Conservation (phyloP, 441 rosid genomes). For the Sinapis alba region DNA sequence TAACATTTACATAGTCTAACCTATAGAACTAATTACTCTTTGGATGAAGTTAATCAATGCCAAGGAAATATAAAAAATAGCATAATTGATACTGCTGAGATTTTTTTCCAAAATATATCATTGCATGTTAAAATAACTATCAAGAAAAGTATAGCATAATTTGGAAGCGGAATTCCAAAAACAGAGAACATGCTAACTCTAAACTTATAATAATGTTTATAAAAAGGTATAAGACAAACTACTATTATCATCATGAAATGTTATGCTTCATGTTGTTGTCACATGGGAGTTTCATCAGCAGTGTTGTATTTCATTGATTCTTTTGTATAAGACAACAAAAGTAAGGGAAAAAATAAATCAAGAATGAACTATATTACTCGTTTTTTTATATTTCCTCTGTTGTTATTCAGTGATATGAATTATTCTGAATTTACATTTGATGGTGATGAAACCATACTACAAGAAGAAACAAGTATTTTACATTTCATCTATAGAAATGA, state of each 20-base stretch:
- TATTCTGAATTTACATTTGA: neutral
- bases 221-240: slow-evolving; percentile 24
- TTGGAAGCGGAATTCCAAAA: slow-evolving; percentile 21
- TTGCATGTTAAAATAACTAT: slow-evolving; percentile 2
- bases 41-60: neutral
- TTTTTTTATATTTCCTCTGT: neutral
- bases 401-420: neutral
- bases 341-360: neutral
- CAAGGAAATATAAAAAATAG: neutral
- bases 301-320: slow-evolving; percentile 22
- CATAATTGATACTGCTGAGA: neutral
- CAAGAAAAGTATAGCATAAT: neutral
- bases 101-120: neutral
- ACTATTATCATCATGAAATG: slow-evolving; percentile 29
- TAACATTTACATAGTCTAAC: neutral
- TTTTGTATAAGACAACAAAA: slow-evolving; percentile 22
- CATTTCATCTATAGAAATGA: neutral
- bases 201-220: neutral
- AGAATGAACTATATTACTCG: neutral
- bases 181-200: slow-evolving; percentile 33
- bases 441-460: neutral
- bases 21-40: slow-evolving; percentile 4
- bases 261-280: slow-evolving; percentile 33
- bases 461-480: neutral
- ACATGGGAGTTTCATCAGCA: slow-evolving; percentile 32